Conservation (phyloP, 805 yeast genomes). For the Saccharomycopsis sp. region DNA sequence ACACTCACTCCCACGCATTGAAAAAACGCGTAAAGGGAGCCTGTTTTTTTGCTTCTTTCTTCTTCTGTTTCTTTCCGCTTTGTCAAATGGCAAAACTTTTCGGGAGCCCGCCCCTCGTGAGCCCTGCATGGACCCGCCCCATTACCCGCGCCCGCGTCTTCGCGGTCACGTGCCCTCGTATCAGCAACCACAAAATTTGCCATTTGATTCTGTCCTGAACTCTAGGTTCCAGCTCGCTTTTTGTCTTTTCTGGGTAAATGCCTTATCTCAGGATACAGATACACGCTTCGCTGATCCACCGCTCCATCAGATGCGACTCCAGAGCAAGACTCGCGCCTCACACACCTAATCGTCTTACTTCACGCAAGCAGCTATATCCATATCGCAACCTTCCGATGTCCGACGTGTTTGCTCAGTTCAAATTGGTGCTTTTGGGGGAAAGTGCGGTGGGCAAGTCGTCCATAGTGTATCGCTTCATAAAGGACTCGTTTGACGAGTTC, state of each 20-base stretch:
- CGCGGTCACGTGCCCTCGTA: neutral
- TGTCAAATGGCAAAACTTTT: neutral
- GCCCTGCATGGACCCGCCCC: neutral
- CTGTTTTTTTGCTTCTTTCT: neutral
- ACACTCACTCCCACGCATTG: neutral
- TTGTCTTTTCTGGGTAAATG: neutral
- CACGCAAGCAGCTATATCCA: neutral
- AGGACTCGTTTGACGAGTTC: constrained; percentile 64
- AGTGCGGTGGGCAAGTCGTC: constrained; percentile 68
- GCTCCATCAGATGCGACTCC: too few relatives aligned
- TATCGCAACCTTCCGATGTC: too few relatives aligned
- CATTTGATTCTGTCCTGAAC: neutral
- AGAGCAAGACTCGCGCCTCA: too few relatives aligned
- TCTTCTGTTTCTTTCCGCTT: neutral
- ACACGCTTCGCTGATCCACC: too few relatives aligned
- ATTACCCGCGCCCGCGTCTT: neutral
- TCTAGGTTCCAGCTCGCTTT: neutral
- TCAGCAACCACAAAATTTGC: neutral
- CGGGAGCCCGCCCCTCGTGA: neutral
- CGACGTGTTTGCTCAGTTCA: constrained; percentile 44
- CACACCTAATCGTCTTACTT: too few relatives aligned
- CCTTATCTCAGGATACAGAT: neutral
- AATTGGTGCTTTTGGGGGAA: constrained; percentile 57
- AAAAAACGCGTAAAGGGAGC: neutral
- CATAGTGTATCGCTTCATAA: constrained; percentile 61